Conservation (phyloP, 345 rosid genomes). For the Cardiospermum halicacabum region DNA sequence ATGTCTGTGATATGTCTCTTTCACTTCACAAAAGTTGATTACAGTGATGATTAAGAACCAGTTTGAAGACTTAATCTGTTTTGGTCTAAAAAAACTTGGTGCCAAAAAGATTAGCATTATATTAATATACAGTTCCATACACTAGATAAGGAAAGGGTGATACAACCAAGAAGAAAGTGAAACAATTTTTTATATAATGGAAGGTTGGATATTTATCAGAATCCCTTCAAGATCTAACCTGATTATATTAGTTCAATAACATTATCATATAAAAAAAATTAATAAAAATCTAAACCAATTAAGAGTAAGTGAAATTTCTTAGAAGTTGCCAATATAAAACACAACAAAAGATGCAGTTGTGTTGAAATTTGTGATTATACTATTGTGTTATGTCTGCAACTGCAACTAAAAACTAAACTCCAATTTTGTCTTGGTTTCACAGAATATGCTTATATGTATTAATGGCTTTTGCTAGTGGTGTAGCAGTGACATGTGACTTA, state of each 20-base stretch:
- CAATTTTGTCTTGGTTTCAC: neutral
- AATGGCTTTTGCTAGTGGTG: neutral
- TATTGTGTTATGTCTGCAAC: no score
- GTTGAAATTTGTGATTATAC: no score
- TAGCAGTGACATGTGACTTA: neutral
- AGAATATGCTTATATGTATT: neutral
- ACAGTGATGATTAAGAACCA: no score
- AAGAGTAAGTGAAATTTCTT: no score
- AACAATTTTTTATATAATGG: neutral
- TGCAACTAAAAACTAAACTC: no score
- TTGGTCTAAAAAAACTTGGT: no score
- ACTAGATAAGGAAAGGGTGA: neutral
- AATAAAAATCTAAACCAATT: no score
- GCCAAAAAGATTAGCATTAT: neutral
- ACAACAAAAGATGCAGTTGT: no score
- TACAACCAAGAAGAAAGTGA: neutral
- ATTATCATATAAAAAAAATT: no score
- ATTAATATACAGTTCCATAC: neutral
- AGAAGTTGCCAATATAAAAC: no score
- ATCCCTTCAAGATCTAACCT: neutral
- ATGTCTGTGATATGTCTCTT: neutral
- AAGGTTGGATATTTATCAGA: neutral
- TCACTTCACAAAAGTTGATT: neutral
- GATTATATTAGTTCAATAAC: neutral
- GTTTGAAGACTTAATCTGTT: no score